Evolutionary conservation across 306 rosid species (phyloP).

Genomic region (Fagus sylvatica): DNA sequence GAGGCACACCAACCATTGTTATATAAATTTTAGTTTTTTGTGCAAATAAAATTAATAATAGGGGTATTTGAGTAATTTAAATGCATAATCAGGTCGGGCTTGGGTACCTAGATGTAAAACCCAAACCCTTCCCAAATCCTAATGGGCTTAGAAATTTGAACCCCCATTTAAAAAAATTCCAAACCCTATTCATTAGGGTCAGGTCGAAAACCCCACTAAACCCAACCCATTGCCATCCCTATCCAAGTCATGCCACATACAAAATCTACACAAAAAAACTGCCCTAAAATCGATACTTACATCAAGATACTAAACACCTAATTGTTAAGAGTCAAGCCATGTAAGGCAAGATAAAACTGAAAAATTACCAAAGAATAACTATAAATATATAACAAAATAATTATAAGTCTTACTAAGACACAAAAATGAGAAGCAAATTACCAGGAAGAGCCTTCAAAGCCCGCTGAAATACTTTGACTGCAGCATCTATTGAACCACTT

Average conservation of each 20-base stretch:
- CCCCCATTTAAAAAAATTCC: no score
- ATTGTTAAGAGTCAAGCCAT: constrained; percentile 5
- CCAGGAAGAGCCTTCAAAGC: constrained; percentile 97
- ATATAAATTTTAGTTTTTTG: no score
- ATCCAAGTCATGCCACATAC: not conserved
- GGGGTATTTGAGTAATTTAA: no score
- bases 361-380: constrained; percentile 11
- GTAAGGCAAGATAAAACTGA: not conserved
- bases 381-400: constrained; percentile 12
- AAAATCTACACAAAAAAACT: not conserved
- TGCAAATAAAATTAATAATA: no score
- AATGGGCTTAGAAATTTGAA: no score
- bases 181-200: no score
- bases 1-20: no score
- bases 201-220: no score
- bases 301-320: not conserved
- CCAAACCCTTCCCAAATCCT: no score
- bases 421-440: constrained; percentile 32
- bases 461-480: constrained; percentile 94
- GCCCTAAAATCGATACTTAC: not conserved
- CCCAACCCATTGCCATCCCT: not conserved
- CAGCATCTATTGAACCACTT: constrained; percentile 86
- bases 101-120: no score
- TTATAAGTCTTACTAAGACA: constrained; percentile 19
- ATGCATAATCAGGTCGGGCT: no score